A percentile compares a stretch with the other conserved stretches of the same genome.
phyloP scores from a whole-genome alignment of 1,284 basidiomycete genomes.

The Xerocomus nothofagi region DNA sequence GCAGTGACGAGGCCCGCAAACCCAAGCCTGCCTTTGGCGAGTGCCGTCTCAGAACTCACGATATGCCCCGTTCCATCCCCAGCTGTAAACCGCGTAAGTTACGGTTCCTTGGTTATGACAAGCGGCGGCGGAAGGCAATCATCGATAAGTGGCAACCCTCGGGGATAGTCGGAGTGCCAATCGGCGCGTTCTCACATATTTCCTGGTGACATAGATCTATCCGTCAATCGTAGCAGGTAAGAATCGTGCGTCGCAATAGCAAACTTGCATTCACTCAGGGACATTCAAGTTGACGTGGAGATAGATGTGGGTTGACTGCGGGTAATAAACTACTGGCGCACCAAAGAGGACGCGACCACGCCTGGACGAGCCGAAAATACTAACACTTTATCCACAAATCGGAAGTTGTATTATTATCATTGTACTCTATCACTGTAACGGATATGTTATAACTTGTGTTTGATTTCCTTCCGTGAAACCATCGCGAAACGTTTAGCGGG shows the following conservation, averaged over 20 bases:
- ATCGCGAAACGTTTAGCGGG: constrained; percentile 54
- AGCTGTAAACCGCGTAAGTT: constrained; percentile 11
- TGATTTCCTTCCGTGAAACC: constrained; percentile 63
- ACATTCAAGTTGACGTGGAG: not conserved
- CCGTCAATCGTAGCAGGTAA: not conserved
- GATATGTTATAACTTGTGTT: constrained; percentile 53
- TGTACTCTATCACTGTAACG: not conserved
- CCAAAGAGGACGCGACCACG: not conserved
- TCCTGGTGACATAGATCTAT: not conserved
- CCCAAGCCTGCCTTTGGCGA: constrained; percentile 29
- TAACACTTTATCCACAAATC: not conserved
- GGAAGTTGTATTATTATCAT: not conserved
- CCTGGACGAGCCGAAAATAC: not conserved
- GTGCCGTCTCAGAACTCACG: constrained; percentile 30
- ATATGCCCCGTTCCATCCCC: constrained; percentile 20
- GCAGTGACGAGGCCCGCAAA: constrained; percentile 27
- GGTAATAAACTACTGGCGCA: not conserved
- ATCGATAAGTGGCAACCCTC: constrained; percentile 71
- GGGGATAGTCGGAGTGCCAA: too few relatives aligned
- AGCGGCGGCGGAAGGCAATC: constrained; percentile 51
- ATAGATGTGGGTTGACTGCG: not conserved
- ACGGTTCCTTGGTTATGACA: constrained; percentile 37
- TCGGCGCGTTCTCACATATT: too few relatives aligned
- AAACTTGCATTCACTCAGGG: not conserved
- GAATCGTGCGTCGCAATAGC: not conserved